Evolutionary conservation across 2,329 filamentous ascomycete species (phyloP).

Genomic region (Pseudogymnoascus destructans): DNA sequence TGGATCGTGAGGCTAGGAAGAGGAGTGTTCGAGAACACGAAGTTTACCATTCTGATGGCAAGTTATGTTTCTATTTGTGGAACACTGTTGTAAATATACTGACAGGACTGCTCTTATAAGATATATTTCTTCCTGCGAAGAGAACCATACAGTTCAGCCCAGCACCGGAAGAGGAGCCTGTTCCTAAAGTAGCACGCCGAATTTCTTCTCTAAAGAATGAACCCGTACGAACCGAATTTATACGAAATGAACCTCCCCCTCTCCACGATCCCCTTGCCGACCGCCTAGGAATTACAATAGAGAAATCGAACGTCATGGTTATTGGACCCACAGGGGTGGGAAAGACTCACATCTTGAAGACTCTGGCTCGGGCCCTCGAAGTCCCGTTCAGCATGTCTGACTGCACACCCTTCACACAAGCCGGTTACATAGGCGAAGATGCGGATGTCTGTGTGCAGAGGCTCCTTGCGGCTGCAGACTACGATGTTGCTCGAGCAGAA

Average conservation of each 20-base stretch:
- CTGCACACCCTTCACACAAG: slow-evolving; percentile 91
- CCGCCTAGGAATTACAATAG: slow-evolving; percentile 37
- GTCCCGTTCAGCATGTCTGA: slow-evolving; percentile 93
- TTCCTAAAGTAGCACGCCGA: not conserved
- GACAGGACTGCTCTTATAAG: not conserved
- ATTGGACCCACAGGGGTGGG: slow-evolving; percentile 89
- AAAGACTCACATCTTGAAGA: slow-evolving; percentile 89
- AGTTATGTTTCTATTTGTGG: not conserved
- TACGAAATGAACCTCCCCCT: not conserved
- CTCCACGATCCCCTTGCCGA: slow-evolving; percentile 12
- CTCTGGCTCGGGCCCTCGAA: slow-evolving; percentile 80
- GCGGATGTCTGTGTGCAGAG: slow-evolving; percentile 92
- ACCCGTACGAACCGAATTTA: not conserved
- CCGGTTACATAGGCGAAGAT: slow-evolving; percentile 94
- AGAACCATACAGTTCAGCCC: not conserved
- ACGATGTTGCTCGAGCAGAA: slow-evolving; percentile 72
- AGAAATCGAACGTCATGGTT: slow-evolving; percentile 89
- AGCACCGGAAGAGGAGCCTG: not conserved
- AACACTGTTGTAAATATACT: not conserved
- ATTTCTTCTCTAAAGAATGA: not conserved
- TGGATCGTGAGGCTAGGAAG: slow-evolving; percentile 48
- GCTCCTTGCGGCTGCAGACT: slow-evolving; percentile 78
- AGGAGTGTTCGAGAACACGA: slow-evolving; percentile 20
- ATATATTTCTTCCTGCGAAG: not conserved
- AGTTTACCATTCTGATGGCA: not conserved